These are phyloP conservation scores for Sapria himalayana DNA, from an alignment of 345 rosid genomes.

Conservation along the genomic window DNA sequence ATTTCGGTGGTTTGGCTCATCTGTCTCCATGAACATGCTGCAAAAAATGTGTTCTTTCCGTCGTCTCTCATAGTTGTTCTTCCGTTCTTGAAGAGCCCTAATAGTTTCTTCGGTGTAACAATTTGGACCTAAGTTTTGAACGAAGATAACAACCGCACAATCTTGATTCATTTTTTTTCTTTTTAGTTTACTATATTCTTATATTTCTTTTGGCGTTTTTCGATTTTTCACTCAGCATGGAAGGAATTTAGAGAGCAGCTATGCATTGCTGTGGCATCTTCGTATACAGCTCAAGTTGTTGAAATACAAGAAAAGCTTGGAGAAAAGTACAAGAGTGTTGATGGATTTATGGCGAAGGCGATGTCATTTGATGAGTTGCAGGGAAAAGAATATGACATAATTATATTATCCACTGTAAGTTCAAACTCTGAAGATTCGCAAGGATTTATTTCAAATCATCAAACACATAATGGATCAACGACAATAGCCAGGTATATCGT, in stretches of 20 bases:
- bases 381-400: slow-evolving; percentile 22
- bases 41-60: no score
- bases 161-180: no score
- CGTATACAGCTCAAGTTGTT: slow-evolving; percentile 19
- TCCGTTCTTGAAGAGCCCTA: no score
- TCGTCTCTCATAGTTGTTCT: no score
- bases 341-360: slow-evolving; percentile 15
- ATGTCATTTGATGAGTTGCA: slow-evolving; percentile 23
- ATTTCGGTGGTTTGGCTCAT: no score
- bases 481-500: slow-evolving; percentile 23
- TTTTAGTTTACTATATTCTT: no score
- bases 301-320: slow-evolving; percentile 18
- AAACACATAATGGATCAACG: slow-evolving; percentile 22
- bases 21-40: no score
- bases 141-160: no score
- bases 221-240: slow-evolving; percentile 12
- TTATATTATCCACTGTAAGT: slow-evolving; percentile 26
- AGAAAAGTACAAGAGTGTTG: not conserved
- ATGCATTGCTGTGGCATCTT: slow-evolving; percentile 22
- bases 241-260: slow-evolving; percentile 10
- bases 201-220: not conserved
- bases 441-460: slow-evolving; percentile 13
- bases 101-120: no score
- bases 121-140: no score
- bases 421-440: slow-evolving; percentile 11